Percentiles rank a stretch among this genome's conserved stretches.
phyloP scores from a whole-genome alignment of 2,329 filamentous ascomycete genomes.

The Ascochyta viciae-villosae region DNA sequence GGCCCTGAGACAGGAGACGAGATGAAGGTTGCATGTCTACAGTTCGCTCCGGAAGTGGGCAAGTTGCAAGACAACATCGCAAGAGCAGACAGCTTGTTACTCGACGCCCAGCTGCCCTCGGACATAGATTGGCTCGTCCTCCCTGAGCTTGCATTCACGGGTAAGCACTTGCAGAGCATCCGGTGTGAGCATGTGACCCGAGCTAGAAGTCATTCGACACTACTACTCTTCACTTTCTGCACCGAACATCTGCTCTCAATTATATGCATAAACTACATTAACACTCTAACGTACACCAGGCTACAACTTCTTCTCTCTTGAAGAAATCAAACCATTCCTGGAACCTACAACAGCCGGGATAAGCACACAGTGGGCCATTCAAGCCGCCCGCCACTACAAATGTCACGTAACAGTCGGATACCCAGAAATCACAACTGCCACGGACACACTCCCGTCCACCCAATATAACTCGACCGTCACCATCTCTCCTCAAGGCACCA shows the following conservation, averaged over 20 bases:
- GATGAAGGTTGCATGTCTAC: slow-evolving; percentile 75
- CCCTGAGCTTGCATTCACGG: slow-evolving; percentile 78
- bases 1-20: slow-evolving; percentile 23
- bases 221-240: neutral
- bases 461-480: slow-evolving; percentile 68
- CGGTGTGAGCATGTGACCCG: slow-evolving; percentile 2
- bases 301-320: slow-evolving; percentile 77
- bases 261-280: neutral
- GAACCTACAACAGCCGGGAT: slow-evolving; percentile 72
- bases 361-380: slow-evolving; percentile 74
- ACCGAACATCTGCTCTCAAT: neutral
- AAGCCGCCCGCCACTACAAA: slow-evolving; percentile 68
- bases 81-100: slow-evolving; percentile 70
- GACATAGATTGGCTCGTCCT: slow-evolving; percentile 73
- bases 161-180: slow-evolving; percentile 49
- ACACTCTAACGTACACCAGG: slow-evolving; percentile 54
- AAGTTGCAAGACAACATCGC: slow-evolving; percentile 74
- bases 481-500: slow-evolving; percentile 60
- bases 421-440: slow-evolving; percentile 62
- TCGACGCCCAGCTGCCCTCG: slow-evolving; percentile 51
- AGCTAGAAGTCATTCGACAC: neutral
- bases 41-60: slow-evolving; percentile 75
- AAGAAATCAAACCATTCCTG: slow-evolving; percentile 72
- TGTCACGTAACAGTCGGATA: slow-evolving; percentile 77
- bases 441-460: slow-evolving; percentile 30